Evolutionary conservation across 192 early-diverging fungal species (phyloP), one percentile per base, ranked within the genome.

Genomic region (Backusella circina): DNA sequence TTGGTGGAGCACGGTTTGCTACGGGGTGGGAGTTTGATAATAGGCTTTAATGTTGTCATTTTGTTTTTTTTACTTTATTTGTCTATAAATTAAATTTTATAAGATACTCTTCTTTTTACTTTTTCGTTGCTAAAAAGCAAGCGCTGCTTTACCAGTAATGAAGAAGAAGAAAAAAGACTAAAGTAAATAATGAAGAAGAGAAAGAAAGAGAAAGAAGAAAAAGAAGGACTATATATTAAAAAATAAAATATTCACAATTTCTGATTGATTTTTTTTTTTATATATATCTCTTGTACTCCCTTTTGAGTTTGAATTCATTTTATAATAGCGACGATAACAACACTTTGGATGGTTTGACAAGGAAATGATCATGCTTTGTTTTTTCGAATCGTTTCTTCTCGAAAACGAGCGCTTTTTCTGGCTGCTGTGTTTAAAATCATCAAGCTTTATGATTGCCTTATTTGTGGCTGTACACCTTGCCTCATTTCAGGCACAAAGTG

Each of bases 1-100:
- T 35, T 70, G 33, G 69, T 70, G 33, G 65, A 67, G 37, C 69
- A 70, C 41, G 37, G 15, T 70, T 70, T 70, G 39, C 69, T 70
- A 70, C 41, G 39, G 10, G 69, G 69, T 30, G 69, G 69, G 13
- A 70, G 26, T 18, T 70, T 70, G 39, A 70, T 47, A 32, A 70
- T 44, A 44, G 69, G 69, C 28, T 41, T 70, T 28, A 61, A 28
- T 23, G 37, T 28, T 28, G 69, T 28, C 69, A 70, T 70, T 28
- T 23, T 70, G 41, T 4, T 4, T 70, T 35, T 21, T 23, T 7
- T 33, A 32, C 18, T 5, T 47, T 47, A 47, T 13, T 10, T 41
- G 13, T 47, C 7, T 57, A 26, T 57, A 57, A 28, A 57, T 57
- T 57, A 57, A 57, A 57, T 57, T 57, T 18, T 47, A n/a, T 57